Base-by-base conservation (phyloP, 2,329 filamentous ascomycete species). In the Sporothrix variecibatus region DNA sequence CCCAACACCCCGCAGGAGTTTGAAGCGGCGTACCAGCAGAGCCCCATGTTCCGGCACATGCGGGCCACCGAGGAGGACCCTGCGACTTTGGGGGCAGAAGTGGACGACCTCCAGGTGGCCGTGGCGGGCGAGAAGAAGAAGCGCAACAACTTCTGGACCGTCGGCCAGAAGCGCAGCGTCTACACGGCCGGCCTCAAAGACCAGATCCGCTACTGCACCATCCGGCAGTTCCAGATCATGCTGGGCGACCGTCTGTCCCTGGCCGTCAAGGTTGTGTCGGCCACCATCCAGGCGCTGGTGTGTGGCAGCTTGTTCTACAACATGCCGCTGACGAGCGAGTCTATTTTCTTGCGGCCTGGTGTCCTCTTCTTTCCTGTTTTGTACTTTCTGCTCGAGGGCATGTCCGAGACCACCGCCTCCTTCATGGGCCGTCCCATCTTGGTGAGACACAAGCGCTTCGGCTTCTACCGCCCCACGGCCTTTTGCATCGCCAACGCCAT, bases 271-370 rank as follows among this genome's bases (percentile, higher is more conserved):
- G 86, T 92, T 74, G 93, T 94, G 82, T 93, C 94, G 80, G 93
- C 94, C 78, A 83, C 95, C 74, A 87, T 91, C 75, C 93, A 93
- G 80, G 85, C 82, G 4, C 85, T 97, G 11, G 93, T 97, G 75
- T 91, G 95, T 72, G 92, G 93, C 1, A 93, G 91, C 1, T 85
- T 96, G 23, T 96, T 96, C 82, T 93, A 94, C 78, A 89, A 93
- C 75, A 83, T 93, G 40, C 82, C 87, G 0, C 76, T 83, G 0
- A 85, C 86, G 53, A 93, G 91, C 0, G 80, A 81, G 1, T 91
- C 90, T 69, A 91, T 93, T 79, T 95, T 91, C 81, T 80, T 84
- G 2, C 83, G 86, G 0, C 84, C 85, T 8, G 86, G 86, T 20
- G 80, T 83, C 0, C 77, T 86, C 11, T 88, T 88, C 79, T 87